These are phyloP conservation scores for Apiotrichum gamsii DNA, from an alignment of 1,284 basidiomycete species.

Conservation along the genomic window DNA sequence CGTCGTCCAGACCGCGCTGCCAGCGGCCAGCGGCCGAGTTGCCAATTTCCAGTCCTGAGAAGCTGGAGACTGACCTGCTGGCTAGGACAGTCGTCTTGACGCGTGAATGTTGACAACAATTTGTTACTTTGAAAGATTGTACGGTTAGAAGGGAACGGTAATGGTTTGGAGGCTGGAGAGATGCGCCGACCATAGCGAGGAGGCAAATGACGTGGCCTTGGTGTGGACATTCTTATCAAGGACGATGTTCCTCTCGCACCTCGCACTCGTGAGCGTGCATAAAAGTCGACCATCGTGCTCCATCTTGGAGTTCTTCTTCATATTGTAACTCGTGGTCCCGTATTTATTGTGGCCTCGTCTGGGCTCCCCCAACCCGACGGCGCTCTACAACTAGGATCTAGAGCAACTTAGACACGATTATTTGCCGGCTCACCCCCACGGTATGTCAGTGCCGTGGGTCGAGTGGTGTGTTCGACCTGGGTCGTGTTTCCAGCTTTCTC, in stretches of 20 bases:
- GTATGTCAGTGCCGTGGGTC: conserved; percentile 10
- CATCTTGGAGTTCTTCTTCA: background rate
- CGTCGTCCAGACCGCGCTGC: conserved; percentile 49
- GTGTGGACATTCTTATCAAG: no score
- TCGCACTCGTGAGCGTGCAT: no score
- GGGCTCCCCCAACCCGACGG: conserved; percentile 7
- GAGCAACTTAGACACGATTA: conserved; percentile 19
- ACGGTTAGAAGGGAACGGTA: no score
- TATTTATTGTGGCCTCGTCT: conserved; percentile 16
- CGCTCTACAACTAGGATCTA: conserved; percentile 17
- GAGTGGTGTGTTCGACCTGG: conserved; percentile 35
- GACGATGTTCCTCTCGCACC: no score
- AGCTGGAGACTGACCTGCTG: no score
- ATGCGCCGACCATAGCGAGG: background rate
- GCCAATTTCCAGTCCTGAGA: conserved; percentile 66
- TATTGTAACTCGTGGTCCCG: conserved; percentile 8
- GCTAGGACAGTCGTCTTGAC: no score
- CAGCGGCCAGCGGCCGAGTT: conserved; percentile 76
- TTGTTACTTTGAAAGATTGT: no score
- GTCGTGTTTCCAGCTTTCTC: conserved; percentile 38
- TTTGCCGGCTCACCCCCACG: conserved; percentile 13
- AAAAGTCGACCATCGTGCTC: background rate
- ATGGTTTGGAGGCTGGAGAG: background rate
- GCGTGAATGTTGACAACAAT: no score
- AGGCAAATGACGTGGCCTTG: no score